Conservation (phyloP, 148 eudicot genomes). For the Euryodendron excelsum region DNA sequence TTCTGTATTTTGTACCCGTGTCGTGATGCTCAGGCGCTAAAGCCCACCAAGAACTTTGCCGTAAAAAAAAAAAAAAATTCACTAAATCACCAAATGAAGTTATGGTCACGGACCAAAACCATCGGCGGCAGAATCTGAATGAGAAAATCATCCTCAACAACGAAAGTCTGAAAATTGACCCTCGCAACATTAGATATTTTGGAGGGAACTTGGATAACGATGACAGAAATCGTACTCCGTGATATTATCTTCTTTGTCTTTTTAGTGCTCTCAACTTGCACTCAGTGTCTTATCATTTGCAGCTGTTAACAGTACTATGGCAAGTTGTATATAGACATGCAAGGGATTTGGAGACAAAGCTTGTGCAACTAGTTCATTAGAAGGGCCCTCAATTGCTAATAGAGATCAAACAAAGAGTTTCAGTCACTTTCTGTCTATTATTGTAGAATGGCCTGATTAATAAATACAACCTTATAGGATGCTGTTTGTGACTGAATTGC, state of each 20-base stretch:
- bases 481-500: background rate
- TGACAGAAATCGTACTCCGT: background rate
- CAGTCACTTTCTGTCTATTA: background rate
- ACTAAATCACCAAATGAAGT: too few species aligned
- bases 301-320: background rate
- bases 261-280: background rate
- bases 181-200: too few species aligned
- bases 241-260: background rate
- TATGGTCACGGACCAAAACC: constrained; percentile 5
- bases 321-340: background rate
- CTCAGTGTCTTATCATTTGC: background rate
- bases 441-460: background rate
- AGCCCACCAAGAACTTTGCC: too few species aligned
- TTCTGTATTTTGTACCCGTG: too few species aligned
- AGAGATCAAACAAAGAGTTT: background rate
- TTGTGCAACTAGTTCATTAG: background rate
- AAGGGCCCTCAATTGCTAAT: constrained; percentile 15
- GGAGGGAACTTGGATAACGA: background rate
- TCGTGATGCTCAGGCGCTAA: too few species aligned
- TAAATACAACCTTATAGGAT: background rate
- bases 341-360: background rate
- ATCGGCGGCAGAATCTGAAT: background rate
- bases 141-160: background rate
- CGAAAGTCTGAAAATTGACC: background rate
- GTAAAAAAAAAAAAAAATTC: too few species aligned